These are phyloP conservation scores for Geosmithia putterillii DNA, from an alignment of 2,329 filamentous ascomycete species.

Conservation along the genomic window DNA sequence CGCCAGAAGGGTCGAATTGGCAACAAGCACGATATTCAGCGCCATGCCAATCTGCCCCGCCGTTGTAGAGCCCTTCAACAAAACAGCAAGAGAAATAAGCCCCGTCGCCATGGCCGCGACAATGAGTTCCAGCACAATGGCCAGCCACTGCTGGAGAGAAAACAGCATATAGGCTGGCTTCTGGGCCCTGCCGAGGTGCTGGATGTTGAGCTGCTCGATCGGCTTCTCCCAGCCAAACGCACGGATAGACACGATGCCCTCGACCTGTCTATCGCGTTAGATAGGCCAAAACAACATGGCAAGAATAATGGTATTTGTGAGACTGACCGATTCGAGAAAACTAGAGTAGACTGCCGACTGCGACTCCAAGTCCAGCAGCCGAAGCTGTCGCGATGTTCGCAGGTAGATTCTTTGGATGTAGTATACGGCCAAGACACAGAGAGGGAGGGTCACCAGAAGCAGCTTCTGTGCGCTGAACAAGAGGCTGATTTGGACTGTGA, in stretches of 20 bases:
- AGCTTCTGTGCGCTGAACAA: neutral
- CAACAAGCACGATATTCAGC: neutral
- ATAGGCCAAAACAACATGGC: slow-evolving; percentile 7
- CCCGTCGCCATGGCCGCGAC: neutral
- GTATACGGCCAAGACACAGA: slow-evolving; percentile 4
- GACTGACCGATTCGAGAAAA: slow-evolving; percentile 34
- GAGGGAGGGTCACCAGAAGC: neutral
- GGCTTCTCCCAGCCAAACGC: slow-evolving; percentile 24
- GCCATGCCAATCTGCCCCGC: neutral
- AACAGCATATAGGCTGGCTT: slow-evolving; percentile 35
- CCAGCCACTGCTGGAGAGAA: slow-evolving; percentile 35
- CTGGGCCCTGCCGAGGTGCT: slow-evolving; percentile 26
- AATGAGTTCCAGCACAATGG: slow-evolving; percentile 32
- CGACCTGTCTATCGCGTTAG: slow-evolving; percentile 8
- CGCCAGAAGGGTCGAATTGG: neutral
- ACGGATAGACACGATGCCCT: slow-evolving; percentile 27
- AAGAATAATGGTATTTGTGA: no score
- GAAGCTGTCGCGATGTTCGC: slow-evolving; percentile 36
- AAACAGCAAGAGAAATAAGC: neutral
- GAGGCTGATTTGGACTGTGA: neutral
- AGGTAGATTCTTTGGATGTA: slow-evolving; percentile 36
- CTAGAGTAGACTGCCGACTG: slow-evolving; percentile 36
- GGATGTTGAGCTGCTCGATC: slow-evolving; percentile 16
- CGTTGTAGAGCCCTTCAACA: neutral
- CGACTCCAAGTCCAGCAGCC: slow-evolving; percentile 39